Evolutionary conservation across 2,329 filamentous ascomycete species (phyloP).

Genomic region (Helotiales sp.): DNA sequence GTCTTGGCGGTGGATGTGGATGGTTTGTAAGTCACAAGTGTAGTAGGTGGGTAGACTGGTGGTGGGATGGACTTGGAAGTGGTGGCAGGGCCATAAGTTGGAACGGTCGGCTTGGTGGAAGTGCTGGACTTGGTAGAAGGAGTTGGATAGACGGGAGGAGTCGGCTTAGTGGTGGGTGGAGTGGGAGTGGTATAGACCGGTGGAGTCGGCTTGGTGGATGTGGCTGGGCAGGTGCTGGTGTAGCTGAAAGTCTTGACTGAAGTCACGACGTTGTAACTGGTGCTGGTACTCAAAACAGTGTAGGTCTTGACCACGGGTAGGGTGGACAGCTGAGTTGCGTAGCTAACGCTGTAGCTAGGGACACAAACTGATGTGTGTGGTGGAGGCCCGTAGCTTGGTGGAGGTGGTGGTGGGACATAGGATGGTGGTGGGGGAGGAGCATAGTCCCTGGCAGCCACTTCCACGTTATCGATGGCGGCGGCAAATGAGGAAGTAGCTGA

Average conservation of each 20-base stretch:
- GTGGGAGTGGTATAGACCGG: background rate
- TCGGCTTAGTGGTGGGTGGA: background rate
- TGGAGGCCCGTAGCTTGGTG: constrained; percentile 4
- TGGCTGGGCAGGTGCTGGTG: background rate
- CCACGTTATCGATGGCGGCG: constrained; percentile 1
- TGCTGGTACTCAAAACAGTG: constrained; percentile 9
- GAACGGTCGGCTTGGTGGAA: background rate
- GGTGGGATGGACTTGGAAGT: background rate
- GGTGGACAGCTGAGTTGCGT: background rate
- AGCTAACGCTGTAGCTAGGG: constrained; percentile 6
- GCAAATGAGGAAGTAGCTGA: background rate
- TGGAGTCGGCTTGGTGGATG: background rate
- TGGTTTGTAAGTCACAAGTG: background rate
- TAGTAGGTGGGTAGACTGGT: background rate
- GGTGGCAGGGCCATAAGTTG: background rate
- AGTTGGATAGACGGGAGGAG: background rate
- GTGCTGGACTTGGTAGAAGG: background rate
- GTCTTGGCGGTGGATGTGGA: background rate
- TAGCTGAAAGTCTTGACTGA: background rate
- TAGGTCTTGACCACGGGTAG: constrained; percentile 9
- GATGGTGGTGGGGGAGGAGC: constrained; percentile 9
- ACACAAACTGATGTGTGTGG: background rate
- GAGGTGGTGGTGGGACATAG: background rate
- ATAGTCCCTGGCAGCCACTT: constrained; percentile 9
- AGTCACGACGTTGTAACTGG: background rate